Conservation (phyloP, 2,329 filamentous ascomycete genomes). For the Ascochyta lentis region DNA sequence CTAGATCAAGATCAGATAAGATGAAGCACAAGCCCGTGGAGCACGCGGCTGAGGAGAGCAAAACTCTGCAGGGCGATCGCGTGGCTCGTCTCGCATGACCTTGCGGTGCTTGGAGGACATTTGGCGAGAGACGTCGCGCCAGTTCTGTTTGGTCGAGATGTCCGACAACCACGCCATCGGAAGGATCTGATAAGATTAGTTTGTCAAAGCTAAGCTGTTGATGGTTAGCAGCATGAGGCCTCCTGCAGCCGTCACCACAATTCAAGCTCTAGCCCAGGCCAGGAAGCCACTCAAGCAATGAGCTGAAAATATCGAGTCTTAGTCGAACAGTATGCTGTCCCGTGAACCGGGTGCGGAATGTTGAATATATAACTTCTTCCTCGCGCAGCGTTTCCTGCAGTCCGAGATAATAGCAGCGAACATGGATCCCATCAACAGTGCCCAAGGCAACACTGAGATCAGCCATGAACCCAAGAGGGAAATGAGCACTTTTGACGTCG, state of each 20-base stretch:
- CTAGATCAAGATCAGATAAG: conserved; percentile 29
- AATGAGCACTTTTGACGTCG: conserved; percentile 19
- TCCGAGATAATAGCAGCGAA: conserved; percentile 6
- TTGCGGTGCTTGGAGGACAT: background rate
- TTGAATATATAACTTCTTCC: conserved; percentile 1
- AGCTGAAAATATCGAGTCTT: conserved; percentile 9
- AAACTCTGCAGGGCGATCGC: conserved; percentile 3
- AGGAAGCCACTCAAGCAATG: conserved; percentile 10
- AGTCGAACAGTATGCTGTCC: background rate
- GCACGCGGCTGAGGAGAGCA: conserved; percentile 4
- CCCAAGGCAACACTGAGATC: conserved; percentile 6
- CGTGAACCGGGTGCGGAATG: background rate
- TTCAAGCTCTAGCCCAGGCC: conserved; percentile 24
- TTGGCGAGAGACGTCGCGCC: background rate
- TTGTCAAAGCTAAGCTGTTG: conserved; percentile 7
- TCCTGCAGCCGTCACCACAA: conserved; percentile 17
- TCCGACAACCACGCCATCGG: conserved; percentile 11
- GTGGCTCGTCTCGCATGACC: background rate
- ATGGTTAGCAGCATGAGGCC: conserved; percentile 15
- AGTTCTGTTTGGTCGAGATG: conserved; percentile 1
- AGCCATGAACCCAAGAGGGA: conserved; percentile 18
- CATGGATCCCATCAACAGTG: conserved; percentile 4
- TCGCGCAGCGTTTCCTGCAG: background rate
- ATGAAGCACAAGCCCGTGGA: conserved; percentile 5
- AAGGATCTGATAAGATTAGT: conserved; percentile 27